Conservation (phyloP, 805 yeast species). For the Priceomyces carsonii region DNA sequence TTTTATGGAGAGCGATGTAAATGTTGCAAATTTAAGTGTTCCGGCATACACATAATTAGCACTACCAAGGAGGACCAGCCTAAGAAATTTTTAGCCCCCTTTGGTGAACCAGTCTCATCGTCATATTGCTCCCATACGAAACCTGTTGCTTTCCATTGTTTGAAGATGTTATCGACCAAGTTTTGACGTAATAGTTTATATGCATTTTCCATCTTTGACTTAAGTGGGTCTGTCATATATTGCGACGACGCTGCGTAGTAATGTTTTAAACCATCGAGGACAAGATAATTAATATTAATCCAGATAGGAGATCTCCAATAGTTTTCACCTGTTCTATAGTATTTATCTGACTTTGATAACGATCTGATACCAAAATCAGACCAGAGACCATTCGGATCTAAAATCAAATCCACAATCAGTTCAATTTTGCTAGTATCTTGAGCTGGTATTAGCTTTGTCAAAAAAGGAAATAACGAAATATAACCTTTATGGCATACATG, state of each 20-base stretch:
- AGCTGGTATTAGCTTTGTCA: constrained; percentile 61
- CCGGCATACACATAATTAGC: constrained; percentile 83
- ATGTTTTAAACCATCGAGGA: constrained; percentile 65
- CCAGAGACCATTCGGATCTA: constrained; percentile 77
- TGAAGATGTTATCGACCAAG: constrained; percentile 64
- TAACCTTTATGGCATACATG: constrained; percentile 90
- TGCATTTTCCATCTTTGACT: constrained; percentile 34
- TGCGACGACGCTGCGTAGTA: constrained; percentile 44
- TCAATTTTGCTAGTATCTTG: constrained; percentile 45
- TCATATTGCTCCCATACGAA: constrained; percentile 91
- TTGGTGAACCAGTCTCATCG: constrained; percentile 69
- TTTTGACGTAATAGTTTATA: constrained; percentile 65
- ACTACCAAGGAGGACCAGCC: constrained; percentile 93
- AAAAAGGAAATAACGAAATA: constrained; percentile 81
- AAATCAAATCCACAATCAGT: constrained; percentile 54
- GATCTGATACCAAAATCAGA: constrained; percentile 79
- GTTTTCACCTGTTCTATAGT: constrained; percentile 78
- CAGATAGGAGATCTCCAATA: constrained; percentile 97
- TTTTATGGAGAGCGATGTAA: not conserved
- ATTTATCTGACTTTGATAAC: constrained; percentile 63
- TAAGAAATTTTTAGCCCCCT: constrained; percentile 83
- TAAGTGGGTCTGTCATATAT: constrained; percentile 32
- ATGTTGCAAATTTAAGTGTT: constrained; percentile 19
- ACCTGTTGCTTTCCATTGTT: constrained; percentile 75
- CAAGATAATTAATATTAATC: constrained; percentile 86